A percentile compares a stretch with the other conserved stretches of the same genome.
Conservation (phyloP, 805 yeast genomes). For the Candida ponderosae region DNA sequence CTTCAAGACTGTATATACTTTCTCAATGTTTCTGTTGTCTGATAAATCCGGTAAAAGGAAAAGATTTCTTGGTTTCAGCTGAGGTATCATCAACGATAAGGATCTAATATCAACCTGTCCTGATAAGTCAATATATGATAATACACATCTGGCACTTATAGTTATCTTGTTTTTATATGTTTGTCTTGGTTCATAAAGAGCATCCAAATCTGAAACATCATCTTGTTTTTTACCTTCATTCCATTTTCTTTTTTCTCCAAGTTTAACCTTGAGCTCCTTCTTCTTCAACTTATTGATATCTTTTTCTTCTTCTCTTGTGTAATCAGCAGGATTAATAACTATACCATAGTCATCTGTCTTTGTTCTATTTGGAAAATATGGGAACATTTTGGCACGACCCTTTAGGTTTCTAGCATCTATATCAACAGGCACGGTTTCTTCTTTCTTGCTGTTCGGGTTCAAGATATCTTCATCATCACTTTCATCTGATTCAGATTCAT, state of each 20-base stretch:
- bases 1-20: slow-evolving; percentile 12
- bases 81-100: slow-evolving; percentile 64
- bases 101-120: slow-evolving; percentile 85
- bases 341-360: slow-evolving; percentile 87
- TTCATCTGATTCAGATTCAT: slow-evolving; percentile 15
- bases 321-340: slow-evolving; percentile 57
- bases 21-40: slow-evolving; percentile 6
- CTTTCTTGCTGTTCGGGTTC: slow-evolving; percentile 22
- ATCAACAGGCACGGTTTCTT: slow-evolving; percentile 24
- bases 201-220: slow-evolving; percentile 41
- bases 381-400: slow-evolving; percentile 56
- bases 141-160: slow-evolving; percentile 57
- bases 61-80: slow-evolving; percentile 70
- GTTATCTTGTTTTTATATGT: slow-evolving; percentile 25
- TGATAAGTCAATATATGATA: slow-evolving; percentile 71
- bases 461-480: slow-evolving; percentile 19
- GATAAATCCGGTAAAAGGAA: slow-evolving; percentile 45
- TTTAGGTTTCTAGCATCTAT: slow-evolving; percentile 23
- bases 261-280: slow-evolving; percentile 17
- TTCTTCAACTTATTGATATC: slow-evolving; percentile 23
- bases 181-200: slow-evolving; percentile 43
- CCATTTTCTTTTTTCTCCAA: slow-evolving; percentile 30
- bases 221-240: slow-evolving; percentile 36
- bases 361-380: slow-evolving; percentile 49
- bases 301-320: slow-evolving; percentile 43